Evolutionary conservation across 192 early-diverging fungal species (phyloP), one percentile per base, ranked within the genome.

Genomic region (Rhizophagus clarus): DNA sequence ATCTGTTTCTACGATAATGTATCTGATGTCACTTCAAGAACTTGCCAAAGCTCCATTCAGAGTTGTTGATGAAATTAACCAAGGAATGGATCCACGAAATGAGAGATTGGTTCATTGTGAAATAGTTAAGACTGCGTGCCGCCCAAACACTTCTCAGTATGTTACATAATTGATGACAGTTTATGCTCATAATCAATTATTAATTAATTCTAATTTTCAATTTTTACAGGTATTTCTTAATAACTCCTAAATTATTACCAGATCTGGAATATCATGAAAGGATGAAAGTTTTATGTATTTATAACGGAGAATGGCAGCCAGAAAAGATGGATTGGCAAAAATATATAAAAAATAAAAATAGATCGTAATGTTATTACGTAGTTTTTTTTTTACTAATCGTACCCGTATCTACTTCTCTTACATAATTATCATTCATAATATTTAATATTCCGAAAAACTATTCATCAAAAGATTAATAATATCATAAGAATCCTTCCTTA

Each of bases 31-130:
- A 20, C 89, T 99, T 72, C 98, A 99, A 89, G 82, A 85, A 15
- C 84, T 98, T 47, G 93, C 96, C 7, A 89, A 87, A 68, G 89
- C 95, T 11, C 97, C 98, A 22, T 99, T 99, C 92, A 93, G 98
- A 70, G 95, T 98, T 0, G 98, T 99, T 15, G 98, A 99, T 87
- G 98, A 99, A 85, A 99, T 99, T 77, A 99, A 99, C 83, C 98
- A 99, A 83, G 98, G 98, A 68, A 98, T 99, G 98, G 98, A 99
- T 84, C 94, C 95, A 40, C 89, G 93, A 45, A 99, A 98, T 83
- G 98, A 99, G 83, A 89, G 98, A 28, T 86, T 97, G 85, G 93
- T 98, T n/a, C 98, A 99, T 86, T 81, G 88, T 22, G 94, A 96
- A 79, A 90, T 99, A 61, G 96, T 99, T 40, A 81, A 93, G 26